Conservation (phyloP, 768 basidiomycete genomes). For the Leccinum truebloodii region DNA sequence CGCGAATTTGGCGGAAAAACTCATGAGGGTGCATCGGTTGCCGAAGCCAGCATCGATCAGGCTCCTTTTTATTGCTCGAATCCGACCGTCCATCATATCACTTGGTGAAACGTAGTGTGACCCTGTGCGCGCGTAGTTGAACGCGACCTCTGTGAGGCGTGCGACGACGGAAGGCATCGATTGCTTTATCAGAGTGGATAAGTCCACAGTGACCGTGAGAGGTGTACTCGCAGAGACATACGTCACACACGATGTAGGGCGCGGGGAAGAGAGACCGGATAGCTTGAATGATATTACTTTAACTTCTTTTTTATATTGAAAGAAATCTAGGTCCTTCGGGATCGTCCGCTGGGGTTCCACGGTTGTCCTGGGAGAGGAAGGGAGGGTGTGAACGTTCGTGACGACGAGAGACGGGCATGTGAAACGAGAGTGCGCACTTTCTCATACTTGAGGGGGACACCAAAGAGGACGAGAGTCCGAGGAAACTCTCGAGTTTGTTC, state of each 20-base stretch:
- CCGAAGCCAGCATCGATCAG: slow-evolving; percentile 83
- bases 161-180: slow-evolving; percentile 48
- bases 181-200: slow-evolving; percentile 70
- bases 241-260: slow-evolving; percentile 52
- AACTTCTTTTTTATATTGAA: no score
- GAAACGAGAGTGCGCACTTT: slow-evolving; percentile 53
- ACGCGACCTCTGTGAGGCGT: slow-evolving; percentile 50
- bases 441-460: slow-evolving; percentile 76
- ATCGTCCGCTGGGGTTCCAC: slow-evolving; percentile 90
- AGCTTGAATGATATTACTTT: slow-evolving; percentile 54
- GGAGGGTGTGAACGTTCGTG: not conserved
- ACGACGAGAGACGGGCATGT: not conserved
- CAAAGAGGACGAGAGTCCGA: slow-evolving; percentile 88
- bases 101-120: slow-evolving; percentile 76
- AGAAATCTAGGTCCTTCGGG: slow-evolving; percentile 65
- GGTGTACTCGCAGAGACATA: slow-evolving; percentile 99
- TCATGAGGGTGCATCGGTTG: slow-evolving; percentile 90
- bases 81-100: slow-evolving; percentile 98
- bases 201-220: slow-evolving; percentile 96
- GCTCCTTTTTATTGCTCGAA: slow-evolving; percentile 83
- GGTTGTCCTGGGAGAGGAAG: slow-evolving; percentile 55
- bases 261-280: slow-evolving; percentile 73
- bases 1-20: no score
- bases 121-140: slow-evolving; percentile 39
- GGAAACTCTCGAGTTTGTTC: slow-evolving; percentile 83